phyloP scores from a whole-genome alignment of 2,329 filamentous ascomycete genomes.

The Botrytis paeoniae region DNA sequence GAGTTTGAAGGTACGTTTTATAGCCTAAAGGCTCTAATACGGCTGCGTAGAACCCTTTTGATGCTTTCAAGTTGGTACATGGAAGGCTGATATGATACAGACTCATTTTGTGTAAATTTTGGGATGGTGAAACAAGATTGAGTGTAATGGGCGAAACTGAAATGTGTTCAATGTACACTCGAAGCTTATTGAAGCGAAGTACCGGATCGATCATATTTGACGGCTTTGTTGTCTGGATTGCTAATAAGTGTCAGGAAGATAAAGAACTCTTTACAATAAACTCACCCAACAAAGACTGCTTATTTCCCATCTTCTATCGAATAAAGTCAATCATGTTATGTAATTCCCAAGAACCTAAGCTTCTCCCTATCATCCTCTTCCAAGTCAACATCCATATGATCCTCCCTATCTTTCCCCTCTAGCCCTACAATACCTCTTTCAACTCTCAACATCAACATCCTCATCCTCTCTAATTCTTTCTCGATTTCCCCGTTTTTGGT shows the following conservation, averaged over 20 bases:
- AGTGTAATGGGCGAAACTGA: background rate
- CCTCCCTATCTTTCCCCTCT: conserved; percentile 22
- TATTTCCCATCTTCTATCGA: no score
- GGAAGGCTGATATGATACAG: background rate
- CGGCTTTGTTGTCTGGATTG: background rate
- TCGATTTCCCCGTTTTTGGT: conserved; percentile 64
- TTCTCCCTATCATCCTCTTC: conserved; percentile 28
- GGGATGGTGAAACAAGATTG: background rate
- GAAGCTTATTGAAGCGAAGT: background rate
- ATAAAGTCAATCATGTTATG: background rate
- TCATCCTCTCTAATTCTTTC: conserved; percentile 63
- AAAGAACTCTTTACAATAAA: background rate
- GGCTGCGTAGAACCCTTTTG: background rate
- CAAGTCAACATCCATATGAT: conserved; percentile 31
- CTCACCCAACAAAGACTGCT: background rate
- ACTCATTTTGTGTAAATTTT: background rate
- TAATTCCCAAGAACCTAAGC: conserved; percentile 20
- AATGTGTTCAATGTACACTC: background rate
- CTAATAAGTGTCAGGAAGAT: background rate
- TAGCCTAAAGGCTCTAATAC: background rate
- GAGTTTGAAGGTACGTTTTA: background rate
- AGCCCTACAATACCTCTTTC: conserved; percentile 48
- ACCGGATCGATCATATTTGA: background rate
- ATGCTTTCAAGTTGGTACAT: background rate
- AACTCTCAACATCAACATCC: conserved; percentile 59